A percentile compares a stretch with the other conserved stretches of the same genome.
phyloP scores from a whole-genome alignment of 2,329 filamentous ascomycete genomes.

The Beauveria brongniartii region DNA sequence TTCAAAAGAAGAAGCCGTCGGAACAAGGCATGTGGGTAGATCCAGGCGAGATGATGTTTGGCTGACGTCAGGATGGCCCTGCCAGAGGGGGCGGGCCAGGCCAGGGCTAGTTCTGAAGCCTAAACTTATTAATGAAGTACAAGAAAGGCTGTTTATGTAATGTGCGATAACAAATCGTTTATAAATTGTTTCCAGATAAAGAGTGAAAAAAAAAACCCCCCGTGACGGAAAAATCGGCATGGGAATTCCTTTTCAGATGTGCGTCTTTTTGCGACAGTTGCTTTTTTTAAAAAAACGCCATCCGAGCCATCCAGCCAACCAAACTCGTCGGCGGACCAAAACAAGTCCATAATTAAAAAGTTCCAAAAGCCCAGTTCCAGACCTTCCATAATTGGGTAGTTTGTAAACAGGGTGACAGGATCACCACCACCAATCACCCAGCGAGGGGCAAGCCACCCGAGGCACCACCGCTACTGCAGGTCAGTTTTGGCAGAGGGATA shows the following conservation, averaged over 20 bases:
- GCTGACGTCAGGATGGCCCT: conserved; percentile 8
- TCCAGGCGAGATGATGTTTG: conserved; percentile 13
- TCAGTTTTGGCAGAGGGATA: not conserved
- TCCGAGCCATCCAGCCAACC: not conserved
- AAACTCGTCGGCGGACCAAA: not conserved
- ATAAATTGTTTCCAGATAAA: not conserved
- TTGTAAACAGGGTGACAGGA: not conserved
- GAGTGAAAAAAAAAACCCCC: not conserved
- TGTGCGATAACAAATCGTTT: not conserved
- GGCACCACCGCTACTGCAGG: conserved; percentile 6
- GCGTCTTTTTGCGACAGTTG: not conserved
- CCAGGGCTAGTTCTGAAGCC: not conserved
- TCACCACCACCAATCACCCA: not conserved
- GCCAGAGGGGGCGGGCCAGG: not conserved
- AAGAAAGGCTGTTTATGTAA: not conserved
- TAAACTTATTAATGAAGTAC: not conserved
- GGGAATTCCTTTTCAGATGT: not conserved
- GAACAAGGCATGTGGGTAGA: conserved; percentile 12
- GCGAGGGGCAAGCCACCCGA: not conserved
- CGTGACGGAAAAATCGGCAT: not conserved
- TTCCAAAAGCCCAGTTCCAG: not conserved
- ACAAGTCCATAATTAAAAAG: not conserved
- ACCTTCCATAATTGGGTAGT: not conserved
- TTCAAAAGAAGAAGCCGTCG: conserved; percentile 45
- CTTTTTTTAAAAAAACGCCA: not conserved